Percentiles rank a stretch among this genome's conserved stretches.
Evolutionary conservation across 176 grass and related monocot species (phyloP).

Genomic region (Panicum miliaceum): DNA sequence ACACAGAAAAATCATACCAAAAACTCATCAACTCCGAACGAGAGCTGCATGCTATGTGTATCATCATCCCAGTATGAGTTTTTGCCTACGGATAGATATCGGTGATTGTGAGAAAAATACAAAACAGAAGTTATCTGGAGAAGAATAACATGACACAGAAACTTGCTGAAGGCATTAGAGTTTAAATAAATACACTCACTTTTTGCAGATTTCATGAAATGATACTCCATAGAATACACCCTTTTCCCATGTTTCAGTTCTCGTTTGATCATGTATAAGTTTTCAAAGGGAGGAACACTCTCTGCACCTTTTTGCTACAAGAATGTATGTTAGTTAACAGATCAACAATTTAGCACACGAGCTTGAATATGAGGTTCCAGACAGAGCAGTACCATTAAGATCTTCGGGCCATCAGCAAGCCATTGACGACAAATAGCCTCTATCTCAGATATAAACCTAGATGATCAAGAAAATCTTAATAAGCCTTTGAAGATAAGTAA

Average conservation of each 20-base stretch:
- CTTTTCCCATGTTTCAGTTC: constrained; percentile 90
- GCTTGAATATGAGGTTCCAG: constrained; percentile 12
- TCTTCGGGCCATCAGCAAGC: constrained; percentile 85
- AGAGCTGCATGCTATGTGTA: constrained; percentile 82
- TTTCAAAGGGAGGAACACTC: constrained; percentile 53
- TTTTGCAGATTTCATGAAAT: constrained; percentile 76
- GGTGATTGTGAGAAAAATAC: constrained; percentile 5
- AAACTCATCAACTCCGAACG: constrained; percentile 90
- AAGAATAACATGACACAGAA: constrained; percentile 28
- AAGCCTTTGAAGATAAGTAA: background rate
- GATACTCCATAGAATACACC: constrained; percentile 83
- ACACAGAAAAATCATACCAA: constrained; percentile 53
- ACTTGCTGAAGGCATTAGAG: background rate
- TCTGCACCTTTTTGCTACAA: constrained; percentile 95
- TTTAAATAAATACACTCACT: constrained; percentile 45
- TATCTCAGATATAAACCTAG: constrained; percentile 97
- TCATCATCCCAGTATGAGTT: constrained; percentile 81
- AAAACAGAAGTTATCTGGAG: constrained; percentile 1
- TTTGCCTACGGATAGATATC: constrained; percentile 60
- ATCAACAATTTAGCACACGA: constrained; percentile 7
- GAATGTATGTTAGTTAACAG: constrained; percentile 35
- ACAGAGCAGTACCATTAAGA: constrained; percentile 71
- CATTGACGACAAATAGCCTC: constrained; percentile 94
- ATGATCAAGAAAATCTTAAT: constrained; percentile 32
- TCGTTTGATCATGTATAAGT: constrained; percentile 75